These are phyloP conservation scores for Cyanodermella asteris DNA, from an alignment of 2,329 filamentous ascomycete genomes.

Conservation along the genomic window DNA sequence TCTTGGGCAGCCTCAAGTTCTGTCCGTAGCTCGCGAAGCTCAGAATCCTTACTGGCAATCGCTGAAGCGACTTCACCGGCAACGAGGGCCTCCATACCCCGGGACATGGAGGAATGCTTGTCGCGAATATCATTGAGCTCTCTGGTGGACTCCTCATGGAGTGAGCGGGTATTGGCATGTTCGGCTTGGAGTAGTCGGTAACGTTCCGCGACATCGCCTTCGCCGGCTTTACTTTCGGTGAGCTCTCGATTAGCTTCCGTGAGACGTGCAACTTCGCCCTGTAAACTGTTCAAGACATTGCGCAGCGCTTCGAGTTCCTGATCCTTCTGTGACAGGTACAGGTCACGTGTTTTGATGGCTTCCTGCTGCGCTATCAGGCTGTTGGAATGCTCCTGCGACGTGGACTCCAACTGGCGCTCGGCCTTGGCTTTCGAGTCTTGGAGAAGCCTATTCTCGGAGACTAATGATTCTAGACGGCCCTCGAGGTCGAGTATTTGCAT, in stretches of 20 bases:
- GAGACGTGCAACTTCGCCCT: slow-evolving; percentile 60
- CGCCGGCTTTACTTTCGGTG: slow-evolving; percentile 52
- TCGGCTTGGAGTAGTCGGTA: slow-evolving; percentile 45
- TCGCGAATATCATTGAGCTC: slow-evolving; percentile 48
- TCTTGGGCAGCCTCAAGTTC: slow-evolving; percentile 53
- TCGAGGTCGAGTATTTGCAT: slow-evolving; percentile 93
- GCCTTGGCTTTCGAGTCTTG: slow-evolving; percentile 48
- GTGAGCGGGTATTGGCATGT: slow-evolving; percentile 30
- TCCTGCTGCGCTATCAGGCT: slow-evolving; percentile 26
- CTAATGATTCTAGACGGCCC: slow-evolving; percentile 59
- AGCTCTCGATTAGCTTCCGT: slow-evolving; percentile 67
- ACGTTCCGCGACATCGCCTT: slow-evolving; percentile 51
- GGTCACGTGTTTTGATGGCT: slow-evolving; percentile 40
- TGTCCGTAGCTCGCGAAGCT: slow-evolving; percentile 55
- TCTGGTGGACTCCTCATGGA: slow-evolving; percentile 37
- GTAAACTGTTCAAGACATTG: slow-evolving; percentile 56
- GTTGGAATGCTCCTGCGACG: slow-evolving; percentile 30
- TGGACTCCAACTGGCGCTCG: slow-evolving; percentile 39
- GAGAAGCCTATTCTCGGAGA: slow-evolving; percentile 64
- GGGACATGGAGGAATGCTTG: slow-evolving; percentile 39
- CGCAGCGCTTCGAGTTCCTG: slow-evolving; percentile 67
- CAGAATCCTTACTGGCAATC: slow-evolving; percentile 60
- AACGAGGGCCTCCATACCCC: slow-evolving; percentile 40
- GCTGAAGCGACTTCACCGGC: slow-evolving; percentile 39
- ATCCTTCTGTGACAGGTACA: slow-evolving; percentile 59